These are phyloP conservation scores for Cornus kousa DNA, from an alignment of 148 eudicot genomes.

Conservation along the genomic window DNA sequence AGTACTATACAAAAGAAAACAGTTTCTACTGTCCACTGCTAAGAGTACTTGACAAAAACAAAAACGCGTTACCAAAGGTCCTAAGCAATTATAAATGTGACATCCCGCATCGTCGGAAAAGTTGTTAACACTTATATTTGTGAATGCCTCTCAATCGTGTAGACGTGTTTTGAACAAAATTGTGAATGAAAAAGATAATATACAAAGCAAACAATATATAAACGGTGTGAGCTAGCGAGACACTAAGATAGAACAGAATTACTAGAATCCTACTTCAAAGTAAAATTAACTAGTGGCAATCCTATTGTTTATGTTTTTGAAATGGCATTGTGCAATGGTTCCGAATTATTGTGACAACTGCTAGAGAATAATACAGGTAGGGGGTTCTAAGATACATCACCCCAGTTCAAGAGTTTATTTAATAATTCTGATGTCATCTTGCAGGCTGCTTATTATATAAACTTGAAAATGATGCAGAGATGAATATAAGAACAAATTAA, in stretches of 20 bases:
- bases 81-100: too few species aligned
- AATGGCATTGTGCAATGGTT: not conserved
- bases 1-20: too few species aligned
- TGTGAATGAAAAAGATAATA: too few species aligned
- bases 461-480: not conserved
- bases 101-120: too few species aligned
- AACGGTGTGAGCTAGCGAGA: too few species aligned
- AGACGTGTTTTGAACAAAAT: too few species aligned
- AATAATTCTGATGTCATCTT: slow-evolving; percentile 6
- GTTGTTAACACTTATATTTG: too few species aligned
- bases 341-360: not conserved
- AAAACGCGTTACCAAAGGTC: too few species aligned
- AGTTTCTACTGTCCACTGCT: too few species aligned
- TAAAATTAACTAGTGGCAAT: not conserved
- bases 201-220: too few species aligned
- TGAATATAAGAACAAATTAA: not conserved
- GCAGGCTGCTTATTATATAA: slow-evolving; percentile 13
- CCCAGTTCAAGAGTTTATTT: not conserved
- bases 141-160: too few species aligned
- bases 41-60: too few species aligned
- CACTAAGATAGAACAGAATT: not conserved
- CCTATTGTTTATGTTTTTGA: not conserved
- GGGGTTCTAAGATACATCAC: not conserved
- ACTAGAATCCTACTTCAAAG: not conserved
- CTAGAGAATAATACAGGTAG: not conserved